Percentiles rank a stretch among this genome's conserved stretches.
Evolutionary conservation across 176 grass and related monocot species (phyloP).

Genomic region (Puya raimondii): DNA sequence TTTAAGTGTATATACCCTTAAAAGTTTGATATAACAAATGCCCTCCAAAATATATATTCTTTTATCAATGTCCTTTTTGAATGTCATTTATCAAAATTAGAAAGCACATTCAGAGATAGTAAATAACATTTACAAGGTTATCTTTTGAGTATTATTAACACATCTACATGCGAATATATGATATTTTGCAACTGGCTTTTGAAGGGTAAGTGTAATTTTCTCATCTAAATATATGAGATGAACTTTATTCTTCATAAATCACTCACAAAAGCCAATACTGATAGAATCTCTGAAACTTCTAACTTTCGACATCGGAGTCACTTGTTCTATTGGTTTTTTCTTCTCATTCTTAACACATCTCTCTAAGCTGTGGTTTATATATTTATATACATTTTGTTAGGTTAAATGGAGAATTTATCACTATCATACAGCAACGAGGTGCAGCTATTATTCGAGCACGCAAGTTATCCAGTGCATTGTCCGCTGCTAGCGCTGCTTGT

Average conservation of each 20-base stretch:
- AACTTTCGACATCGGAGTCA: too few species aligned
- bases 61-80: too few species aligned
- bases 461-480: constrained; percentile 61
- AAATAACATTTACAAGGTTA: too few species aligned
- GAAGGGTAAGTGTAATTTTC: too few species aligned
- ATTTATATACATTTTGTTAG: constrained; percentile 10
- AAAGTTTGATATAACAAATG: too few species aligned
- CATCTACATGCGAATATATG: too few species aligned
- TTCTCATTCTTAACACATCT: background rate
- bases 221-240: background rate
- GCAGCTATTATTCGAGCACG: constrained; percentile 52
- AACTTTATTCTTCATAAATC: background rate
- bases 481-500: constrained; percentile 59
- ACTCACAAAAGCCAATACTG: background rate
- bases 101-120: too few species aligned
- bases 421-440: constrained; percentile 47
- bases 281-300: too few species aligned
- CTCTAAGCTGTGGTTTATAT: background rate
- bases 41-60: too few species aligned
- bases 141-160: too few species aligned
- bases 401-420: constrained; percentile 59
- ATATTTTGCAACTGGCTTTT: too few species aligned
- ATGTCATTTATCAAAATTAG: too few species aligned
- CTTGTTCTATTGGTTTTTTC: background rate
- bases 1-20: background rate